Evolutionary conservation across 2,329 filamentous ascomycete genomes (phyloP).

Genomic region (Xylaria sp.): DNA sequence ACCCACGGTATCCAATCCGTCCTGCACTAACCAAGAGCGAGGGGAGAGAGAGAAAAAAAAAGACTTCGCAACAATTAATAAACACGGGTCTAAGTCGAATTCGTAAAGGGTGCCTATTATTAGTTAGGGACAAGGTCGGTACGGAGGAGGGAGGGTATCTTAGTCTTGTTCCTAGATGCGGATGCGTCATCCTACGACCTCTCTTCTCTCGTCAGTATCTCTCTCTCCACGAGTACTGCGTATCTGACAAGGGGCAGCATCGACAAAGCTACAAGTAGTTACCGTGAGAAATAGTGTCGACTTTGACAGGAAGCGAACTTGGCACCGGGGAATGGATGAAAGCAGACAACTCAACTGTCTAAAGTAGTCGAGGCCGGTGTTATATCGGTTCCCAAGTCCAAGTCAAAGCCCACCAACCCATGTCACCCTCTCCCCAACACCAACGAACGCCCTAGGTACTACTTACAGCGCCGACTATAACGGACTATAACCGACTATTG

Average conservation of each 20-base stretch:
- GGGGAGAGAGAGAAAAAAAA: no score
- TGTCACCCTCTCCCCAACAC: constrained; percentile 7
- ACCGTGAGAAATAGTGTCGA: not conserved
- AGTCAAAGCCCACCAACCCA: constrained; percentile 4
- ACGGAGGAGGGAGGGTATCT: no score
- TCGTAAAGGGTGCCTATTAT: no score
- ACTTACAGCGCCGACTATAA: not conserved
- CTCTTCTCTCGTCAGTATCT: not conserved
- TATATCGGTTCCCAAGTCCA: not conserved
- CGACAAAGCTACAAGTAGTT: not conserved
- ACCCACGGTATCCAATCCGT: not conserved
- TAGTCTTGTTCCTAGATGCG: no score
- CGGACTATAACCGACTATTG: not conserved
- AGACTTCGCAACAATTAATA: no score
- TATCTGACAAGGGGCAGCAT: not conserved
- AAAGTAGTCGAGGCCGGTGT: not conserved
- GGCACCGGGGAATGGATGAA: not conserved
- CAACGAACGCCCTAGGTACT: constrained; percentile 6
- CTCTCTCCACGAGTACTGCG: no score
- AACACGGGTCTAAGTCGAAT: no score
- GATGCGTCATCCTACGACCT: not conserved
- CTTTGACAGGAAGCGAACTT: constrained; percentile 3
- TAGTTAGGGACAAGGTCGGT: no score
- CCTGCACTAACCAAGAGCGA: no score
- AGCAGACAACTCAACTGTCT: no score